A percentile compares a stretch with the other conserved stretches of the same genome.
Evolutionary conservation across 2,329 filamentous ascomycete species (phyloP).

Genomic region (Fusarium austroafricanum): DNA sequence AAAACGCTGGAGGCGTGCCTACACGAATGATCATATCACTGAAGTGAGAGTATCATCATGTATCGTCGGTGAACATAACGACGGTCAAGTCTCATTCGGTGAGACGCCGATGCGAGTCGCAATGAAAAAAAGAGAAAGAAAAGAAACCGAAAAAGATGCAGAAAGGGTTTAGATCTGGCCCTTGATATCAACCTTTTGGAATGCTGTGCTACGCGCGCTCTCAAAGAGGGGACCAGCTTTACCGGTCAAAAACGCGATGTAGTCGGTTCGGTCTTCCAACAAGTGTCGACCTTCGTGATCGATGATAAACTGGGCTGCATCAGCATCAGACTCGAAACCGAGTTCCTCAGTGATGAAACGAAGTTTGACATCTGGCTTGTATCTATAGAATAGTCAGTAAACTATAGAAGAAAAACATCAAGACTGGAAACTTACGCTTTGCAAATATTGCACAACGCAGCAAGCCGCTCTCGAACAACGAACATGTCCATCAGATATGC

Average conservation of each 20-base stretch:
- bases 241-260: slow-evolving; percentile 77
- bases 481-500: slow-evolving; percentile 99
- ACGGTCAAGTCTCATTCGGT: slow-evolving; percentile 14
- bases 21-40: slow-evolving; percentile 40
- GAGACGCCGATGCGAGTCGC: slow-evolving; percentile 26
- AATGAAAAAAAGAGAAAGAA: slow-evolving; percentile 16
- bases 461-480: slow-evolving; percentile 90
- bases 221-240: slow-evolving; percentile 83
- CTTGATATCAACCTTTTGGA: slow-evolving; percentile 94
- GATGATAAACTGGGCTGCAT: slow-evolving; percentile 90
- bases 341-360: slow-evolving; percentile 96
- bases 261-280: slow-evolving; percentile 80
- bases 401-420: neutral
- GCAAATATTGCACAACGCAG: slow-evolving; percentile 91
- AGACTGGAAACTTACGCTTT: slow-evolving; percentile 80
- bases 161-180: slow-evolving; percentile 80
- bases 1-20: slow-evolving; percentile 41
- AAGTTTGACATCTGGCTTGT: slow-evolving; percentile 89
- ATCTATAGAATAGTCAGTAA: slow-evolving; percentile 72
- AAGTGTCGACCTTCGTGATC: slow-evolving; percentile 81
- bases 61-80: slow-evolving; percentile 32
- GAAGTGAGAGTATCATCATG: slow-evolving; percentile 35
- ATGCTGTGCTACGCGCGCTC: slow-evolving; percentile 75
- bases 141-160: slow-evolving; percentile 22
- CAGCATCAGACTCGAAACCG: slow-evolving; percentile 91